Evolutionary conservation across 2,329 filamentous ascomycete genomes (phyloP), one percentile per base, ranked within the genome.

Genomic region (Taxawa tesnikishii): DNA sequence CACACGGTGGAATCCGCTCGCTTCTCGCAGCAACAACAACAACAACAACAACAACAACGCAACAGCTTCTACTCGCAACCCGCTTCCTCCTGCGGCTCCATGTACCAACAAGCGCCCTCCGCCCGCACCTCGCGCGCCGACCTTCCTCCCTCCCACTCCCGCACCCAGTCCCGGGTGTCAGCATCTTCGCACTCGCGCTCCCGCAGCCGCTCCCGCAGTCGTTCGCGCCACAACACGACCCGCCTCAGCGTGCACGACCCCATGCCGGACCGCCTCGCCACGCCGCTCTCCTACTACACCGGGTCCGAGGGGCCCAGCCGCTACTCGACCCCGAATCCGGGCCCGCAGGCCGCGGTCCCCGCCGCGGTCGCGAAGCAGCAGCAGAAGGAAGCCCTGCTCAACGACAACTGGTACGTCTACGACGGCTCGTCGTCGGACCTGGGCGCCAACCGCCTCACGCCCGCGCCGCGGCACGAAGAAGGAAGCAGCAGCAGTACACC

Each of bases 1-100:
- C 63, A 65, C 33, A 69, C 62, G 6, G 63, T 66, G 6, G 55
- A 59, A 30, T 47, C 65, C 39, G 69, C 65, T 24, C 62, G 63
- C 30, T 64, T 73, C 41, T 74, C 74, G 0, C 67, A 65, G 23
- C 44, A 51, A 23, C 38, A 59, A 35, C n/a, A n/a, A n/a, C n/a
- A n/a, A n/a, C n/a, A n/a, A n/a, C n/a, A n/a, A n/a, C n/a, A n/a
- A n/a, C n/a, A n/a, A n/a, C n/a, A n/a, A n/a, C n/a, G n/a, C n/a
- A n/a, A n/a, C n/a, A n/a, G n/a, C n/a, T n/a, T n/a, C n/a, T n/a
- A n/a, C n/a, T n/a, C n/a, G n/a, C n/a, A n/a, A n/a, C n/a, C n/a
- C n/a, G n/a, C n/a, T n/a, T n/a, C n/a, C n/a, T n/a, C n/a, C n/a
- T n/a, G n/a, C n/a, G n/a, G n/a, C n/a, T n/a, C n/a, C n/a, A n/a